A percentile compares a stretch with the other conserved stretches of the same genome.
These are phyloP conservation scores for Deinandra increscens DNA, from an alignment of 129 eudicot species.

Conservation along the genomic window DNA sequence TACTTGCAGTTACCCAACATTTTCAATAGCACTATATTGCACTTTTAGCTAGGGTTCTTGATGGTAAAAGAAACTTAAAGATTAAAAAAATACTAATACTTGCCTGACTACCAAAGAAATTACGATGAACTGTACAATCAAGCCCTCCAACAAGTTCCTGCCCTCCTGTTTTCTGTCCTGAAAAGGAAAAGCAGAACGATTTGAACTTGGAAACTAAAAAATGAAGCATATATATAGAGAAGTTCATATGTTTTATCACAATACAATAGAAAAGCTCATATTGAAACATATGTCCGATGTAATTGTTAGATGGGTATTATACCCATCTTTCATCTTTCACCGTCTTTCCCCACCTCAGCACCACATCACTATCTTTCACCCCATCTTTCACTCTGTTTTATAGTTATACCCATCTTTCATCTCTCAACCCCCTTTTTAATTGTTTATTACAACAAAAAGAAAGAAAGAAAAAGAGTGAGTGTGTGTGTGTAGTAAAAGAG, in stretches of 20 bases:
- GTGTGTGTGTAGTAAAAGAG: no score
- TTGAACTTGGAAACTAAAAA: background rate
- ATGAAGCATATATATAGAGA: background rate
- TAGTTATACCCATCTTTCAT: no score
- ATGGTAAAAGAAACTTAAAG: background rate
- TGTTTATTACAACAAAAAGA: no score
- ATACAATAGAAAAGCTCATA: background rate
- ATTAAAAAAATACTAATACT: background rate
- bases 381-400: no score
- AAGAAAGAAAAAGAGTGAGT: no score
- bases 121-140: conserved; percentile 87
- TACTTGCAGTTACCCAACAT: background rate
- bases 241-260: background rate
- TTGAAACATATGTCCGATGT: background rate
- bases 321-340: no score
- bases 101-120: conserved; percentile 99
- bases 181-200: conserved; percentile 12
- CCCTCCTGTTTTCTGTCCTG: conserved; percentile 93
- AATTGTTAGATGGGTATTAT: no score
- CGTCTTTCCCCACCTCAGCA: no score
- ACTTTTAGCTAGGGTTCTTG: background rate
- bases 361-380: no score
- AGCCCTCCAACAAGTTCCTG: conserved; percentile 95
- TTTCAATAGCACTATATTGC: background rate
- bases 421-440: no score